These are phyloP conservation scores for Thinopyrum obtusiflorum DNA, from an alignment of 202 grass and related monocot genomes.

Conservation along the genomic window DNA sequence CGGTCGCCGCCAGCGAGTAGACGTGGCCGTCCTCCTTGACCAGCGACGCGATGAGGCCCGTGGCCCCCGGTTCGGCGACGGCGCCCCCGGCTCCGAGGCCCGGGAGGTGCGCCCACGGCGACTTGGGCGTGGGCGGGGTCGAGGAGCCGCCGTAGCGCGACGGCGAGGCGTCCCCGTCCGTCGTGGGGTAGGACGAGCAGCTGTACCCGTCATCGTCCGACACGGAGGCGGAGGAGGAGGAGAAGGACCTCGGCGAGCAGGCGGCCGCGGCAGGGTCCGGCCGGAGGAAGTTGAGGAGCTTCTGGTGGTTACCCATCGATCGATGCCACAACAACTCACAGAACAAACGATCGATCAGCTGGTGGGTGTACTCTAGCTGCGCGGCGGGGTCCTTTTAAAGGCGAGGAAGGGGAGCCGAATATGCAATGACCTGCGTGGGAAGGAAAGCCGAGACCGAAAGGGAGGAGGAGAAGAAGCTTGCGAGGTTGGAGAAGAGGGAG, in stretches of 20 bases:
- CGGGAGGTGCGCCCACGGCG: slow-evolving; percentile 50
- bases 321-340: background rate
- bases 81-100: slow-evolving; percentile 2
- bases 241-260: slow-evolving; percentile 20
- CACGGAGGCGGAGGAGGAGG: slow-evolving; percentile 25
- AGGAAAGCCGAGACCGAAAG: slow-evolving; percentile 26
- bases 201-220: slow-evolving; percentile 40
- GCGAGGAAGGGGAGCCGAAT: background rate
- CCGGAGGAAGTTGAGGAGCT: slow-evolving; percentile 36
- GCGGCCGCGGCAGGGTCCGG: background rate
- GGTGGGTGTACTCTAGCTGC: background rate
- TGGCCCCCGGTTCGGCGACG: background rate
- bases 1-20: slow-evolving; percentile 62
- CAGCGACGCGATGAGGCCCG: slow-evolving; percentile 63
- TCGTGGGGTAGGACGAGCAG: slow-evolving; percentile 10
- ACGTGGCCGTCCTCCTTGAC: slow-evolving; percentile 66
- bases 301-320: slow-evolving; percentile 33
- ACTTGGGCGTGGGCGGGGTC: slow-evolving; percentile 36
- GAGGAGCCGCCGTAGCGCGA: slow-evolving; percentile 30
- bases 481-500: slow-evolving; percentile 17
- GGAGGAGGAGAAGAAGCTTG: slow-evolving; percentile 1
- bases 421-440: background rate
- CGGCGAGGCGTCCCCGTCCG: slow-evolving; percentile 26
- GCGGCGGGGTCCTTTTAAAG: background rate
- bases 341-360: background rate